Base-by-base conservation (phyloP, 345 rosid genomes). In the Corchorus olitorius region DNA sequence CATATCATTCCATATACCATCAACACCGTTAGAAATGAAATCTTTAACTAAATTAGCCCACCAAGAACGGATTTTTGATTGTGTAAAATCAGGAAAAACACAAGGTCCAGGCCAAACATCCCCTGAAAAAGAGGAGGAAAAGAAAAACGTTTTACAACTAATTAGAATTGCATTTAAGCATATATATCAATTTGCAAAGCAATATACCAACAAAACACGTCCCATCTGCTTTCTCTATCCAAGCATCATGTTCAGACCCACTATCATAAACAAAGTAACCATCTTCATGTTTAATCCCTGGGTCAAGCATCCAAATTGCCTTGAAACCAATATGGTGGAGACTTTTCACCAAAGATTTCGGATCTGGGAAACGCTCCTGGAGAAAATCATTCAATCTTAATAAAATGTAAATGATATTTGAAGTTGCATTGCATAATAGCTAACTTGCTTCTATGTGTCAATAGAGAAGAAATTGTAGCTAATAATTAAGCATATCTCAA, bases 1-100 rank as follows among this genome's bases (percentile, higher is more conserved):
- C 98, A 94, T 94, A 82, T 94, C 97, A 68, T 94, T 94, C 98
- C 98, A 93, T 81, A 94, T 94, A 64, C 98, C 98, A 84, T 94
- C 97, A 74, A 93, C 97, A 65, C 97, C 97, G 84, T 87, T 89
- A 76, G 93, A 86, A 75, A 80, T 62, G 55, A 93, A 94, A 75
- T 91, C 95, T 74, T 88, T 93, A 63, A 94, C 97, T 58, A 88
- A 82, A 84, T 69, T 75, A 46, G 95, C 94, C 98, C 97, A 94
- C 98, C 97, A 93, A 72, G 89, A 86, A 60, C 97, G 95, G 59
- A 84, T 86, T 84, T 88, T 86, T 48, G 92, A 83, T 62, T 86
- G 91, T 35, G 97, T 91, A 81, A 86, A 94, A 85, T 94, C 97
- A 41, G 97, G 98, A 67, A 93, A 93, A 59, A 81, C 95, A 79